Evolutionary conservation across 495 filamentous ascomycete genomes (phyloP), one percentile per base, ranked within the genome.

Genomic region (Hyphodiscus hymeniophilus): DNA sequence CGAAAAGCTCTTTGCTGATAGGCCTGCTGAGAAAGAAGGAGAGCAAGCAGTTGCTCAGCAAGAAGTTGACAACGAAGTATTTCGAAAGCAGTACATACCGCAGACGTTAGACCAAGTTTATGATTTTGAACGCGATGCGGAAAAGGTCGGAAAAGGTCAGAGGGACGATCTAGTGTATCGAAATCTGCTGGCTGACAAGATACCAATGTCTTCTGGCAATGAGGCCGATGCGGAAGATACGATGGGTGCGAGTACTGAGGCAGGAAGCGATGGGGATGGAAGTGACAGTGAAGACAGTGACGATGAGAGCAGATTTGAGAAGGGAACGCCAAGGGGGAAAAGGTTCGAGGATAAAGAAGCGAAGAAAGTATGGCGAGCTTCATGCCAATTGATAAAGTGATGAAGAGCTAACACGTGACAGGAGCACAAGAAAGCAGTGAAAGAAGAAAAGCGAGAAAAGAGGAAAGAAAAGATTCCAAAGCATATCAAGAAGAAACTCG

Each of bases 401-500:
- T 45, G 59, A 38, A 20, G 38, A 55, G 0, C 50, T 50, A 38
- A 50, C 32, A 3, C 17, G 4, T 45, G 22, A 42, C 43, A 79
- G 70, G 79, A 80, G 50, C 91, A 95, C 58, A 98, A 98, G 66
- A 72, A 77, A 55, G 81, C 84, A 24, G 85, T 95, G 43, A 97
- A 97, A 66, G 94, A 95, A 60, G 91, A 87, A 54, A 95, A 95
- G 68, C 79, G 86, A 35, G 90, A 94, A 61, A 81, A 87, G 65
- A 69, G 92, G 48, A 89, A 91, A 60, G 83, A 84, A 13, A 98
- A 98, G 69, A 94, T 98, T 66, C 90, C 92, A 0, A 98, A 98
- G 66, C 76, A 94, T 56, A 38, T 89, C 24, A 98, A 98, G 74
- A 95, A 94, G 69, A 80, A 77, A 61, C 50, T 90, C 43, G 70